Conservation (phyloP, 805 yeast genomes). For the Cyberlindnera galapagoensis region DNA sequence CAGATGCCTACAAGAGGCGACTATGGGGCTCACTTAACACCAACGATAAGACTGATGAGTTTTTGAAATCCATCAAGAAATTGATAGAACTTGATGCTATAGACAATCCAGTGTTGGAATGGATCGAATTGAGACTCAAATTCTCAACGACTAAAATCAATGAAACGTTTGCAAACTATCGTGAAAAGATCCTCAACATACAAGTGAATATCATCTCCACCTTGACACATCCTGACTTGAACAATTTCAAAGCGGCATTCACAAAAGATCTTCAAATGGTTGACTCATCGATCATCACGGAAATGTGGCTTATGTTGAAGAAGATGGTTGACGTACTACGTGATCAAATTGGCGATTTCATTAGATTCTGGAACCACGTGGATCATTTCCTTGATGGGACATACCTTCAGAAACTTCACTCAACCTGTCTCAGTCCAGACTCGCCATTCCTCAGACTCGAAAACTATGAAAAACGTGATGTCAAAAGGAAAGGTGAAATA, state of each 20-base stretch:
- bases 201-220: constrained; percentile 36
- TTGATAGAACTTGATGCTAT: constrained; percentile 56
- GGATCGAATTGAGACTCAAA: constrained; percentile 48
- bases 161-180: constrained; percentile 35
- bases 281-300: constrained; percentile 50
- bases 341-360: constrained; percentile 32
- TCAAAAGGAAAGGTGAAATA: constrained; percentile 33
- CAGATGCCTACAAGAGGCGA: constrained; percentile 46
- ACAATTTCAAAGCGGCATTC: constrained; percentile 20
- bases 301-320: constrained; percentile 50
- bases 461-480: constrained; percentile 34
- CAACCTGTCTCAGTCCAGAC: constrained; percentile 25
- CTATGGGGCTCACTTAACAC: constrained; percentile 43
- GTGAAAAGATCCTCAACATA: constrained; percentile 32
- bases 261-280: constrained; percentile 25
- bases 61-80: constrained; percentile 42
- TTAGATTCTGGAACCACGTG: constrained; percentile 49
- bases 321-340: constrained; percentile 37
- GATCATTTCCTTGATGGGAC: constrained; percentile 46
- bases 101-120: constrained; percentile 58
- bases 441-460: constrained; percentile 35
- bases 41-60: constrained; percentile 18
- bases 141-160: constrained; percentile 32
- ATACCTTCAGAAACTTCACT: constrained; percentile 30
- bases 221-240: constrained; percentile 29